Conservation (phyloP, 2,329 filamentous ascomycete species). For the Cladosporium sp. region DNA sequence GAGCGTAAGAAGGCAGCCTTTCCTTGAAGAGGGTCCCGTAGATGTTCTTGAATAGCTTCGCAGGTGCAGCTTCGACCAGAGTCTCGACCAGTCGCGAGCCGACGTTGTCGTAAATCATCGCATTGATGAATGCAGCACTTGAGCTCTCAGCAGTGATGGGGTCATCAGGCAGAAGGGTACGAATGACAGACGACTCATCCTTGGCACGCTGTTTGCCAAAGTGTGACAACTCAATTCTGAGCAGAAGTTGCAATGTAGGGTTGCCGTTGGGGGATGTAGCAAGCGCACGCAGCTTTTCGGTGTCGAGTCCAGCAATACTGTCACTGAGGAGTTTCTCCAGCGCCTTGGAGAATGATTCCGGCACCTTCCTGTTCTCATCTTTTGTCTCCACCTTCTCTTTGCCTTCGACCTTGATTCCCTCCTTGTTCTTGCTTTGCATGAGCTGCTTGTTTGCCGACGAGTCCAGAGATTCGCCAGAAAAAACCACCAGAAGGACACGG, state of each 20-base stretch:
- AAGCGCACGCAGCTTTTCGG: constrained; percentile 77
- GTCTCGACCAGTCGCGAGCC: constrained; percentile 89
- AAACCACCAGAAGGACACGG: constrained; percentile 78
- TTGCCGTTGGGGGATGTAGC: constrained; percentile 90
- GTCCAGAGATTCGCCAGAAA: constrained; percentile 80
- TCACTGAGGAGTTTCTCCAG: constrained; percentile 80
- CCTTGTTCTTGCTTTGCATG: constrained; percentile 91
- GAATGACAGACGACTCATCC: constrained; percentile 69
- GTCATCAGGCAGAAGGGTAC: constrained; percentile 76
- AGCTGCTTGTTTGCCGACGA: constrained; percentile 68
- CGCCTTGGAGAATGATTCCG: constrained; percentile 74
- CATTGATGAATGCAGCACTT: constrained; percentile 78
- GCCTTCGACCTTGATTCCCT: constrained; percentile 68
- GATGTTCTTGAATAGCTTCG: constrained; percentile 86
- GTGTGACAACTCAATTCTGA: constrained; percentile 80
- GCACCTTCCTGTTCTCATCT: constrained; percentile 58
- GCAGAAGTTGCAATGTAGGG: constrained; percentile 84
- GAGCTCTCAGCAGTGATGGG: constrained; percentile 72
- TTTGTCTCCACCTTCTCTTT: constrained; percentile 48
- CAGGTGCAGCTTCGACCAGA: constrained; percentile 76
- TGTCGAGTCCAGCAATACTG: constrained; percentile 72
- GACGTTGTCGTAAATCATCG: constrained; percentile 84
- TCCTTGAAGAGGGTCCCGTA: constrained; percentile 79
- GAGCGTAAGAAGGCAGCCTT: constrained; percentile 75
- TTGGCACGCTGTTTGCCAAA: constrained; percentile 68